Conservation (phyloP, 176 grass and related monocot species). For the Avena insularis region DNA sequence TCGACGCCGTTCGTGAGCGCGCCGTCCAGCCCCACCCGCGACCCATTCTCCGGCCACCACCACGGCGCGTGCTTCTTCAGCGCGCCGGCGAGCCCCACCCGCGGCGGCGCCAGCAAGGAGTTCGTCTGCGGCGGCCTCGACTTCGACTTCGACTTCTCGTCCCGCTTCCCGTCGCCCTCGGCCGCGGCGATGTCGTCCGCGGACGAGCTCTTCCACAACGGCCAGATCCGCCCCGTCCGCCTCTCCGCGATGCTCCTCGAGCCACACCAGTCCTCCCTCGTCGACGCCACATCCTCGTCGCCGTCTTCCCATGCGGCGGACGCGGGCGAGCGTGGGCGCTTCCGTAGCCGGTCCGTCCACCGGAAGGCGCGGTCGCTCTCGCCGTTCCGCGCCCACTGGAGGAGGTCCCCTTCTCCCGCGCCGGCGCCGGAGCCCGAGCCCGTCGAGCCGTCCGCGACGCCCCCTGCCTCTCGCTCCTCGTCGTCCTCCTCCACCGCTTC, state of each 20-base stretch:
- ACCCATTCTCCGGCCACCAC: constrained; percentile 2
- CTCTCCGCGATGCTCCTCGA: constrained; percentile 51
- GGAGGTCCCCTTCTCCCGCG: not conserved
- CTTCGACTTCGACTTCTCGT: constrained; percentile 74
- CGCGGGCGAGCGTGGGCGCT: constrained; percentile 44
- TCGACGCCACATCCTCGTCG: not conserved
- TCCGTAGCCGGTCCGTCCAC: constrained; percentile 53
- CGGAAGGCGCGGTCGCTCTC: constrained; percentile 79
- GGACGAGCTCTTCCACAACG: constrained; percentile 89
- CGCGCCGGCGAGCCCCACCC: constrained; percentile 87
- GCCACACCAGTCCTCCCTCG: constrained; percentile 35
- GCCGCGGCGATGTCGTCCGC: constrained; percentile 82
- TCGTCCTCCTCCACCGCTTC: constrained; percentile 57
- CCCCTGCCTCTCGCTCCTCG: constrained; percentile 49
- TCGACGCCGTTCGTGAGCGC: constrained; percentile 76
- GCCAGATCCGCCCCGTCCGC: constrained; percentile 79
- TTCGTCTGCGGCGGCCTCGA: constrained; percentile 32
- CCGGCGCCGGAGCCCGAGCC: not conserved
- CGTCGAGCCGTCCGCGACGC: not conserved
- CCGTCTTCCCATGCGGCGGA: not conserved
- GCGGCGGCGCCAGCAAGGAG: not conserved
- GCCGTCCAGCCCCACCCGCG: constrained; percentile 66
- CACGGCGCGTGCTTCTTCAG: constrained; percentile 78
- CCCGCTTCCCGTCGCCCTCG: constrained; percentile 50
- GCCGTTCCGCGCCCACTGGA: constrained; percentile 61